A percentile compares a stretch with the other conserved stretches of the same genome.
phyloP scores from a whole-genome alignment of 108 stramenopile species.

The Nitzschia sp. region DNA sequence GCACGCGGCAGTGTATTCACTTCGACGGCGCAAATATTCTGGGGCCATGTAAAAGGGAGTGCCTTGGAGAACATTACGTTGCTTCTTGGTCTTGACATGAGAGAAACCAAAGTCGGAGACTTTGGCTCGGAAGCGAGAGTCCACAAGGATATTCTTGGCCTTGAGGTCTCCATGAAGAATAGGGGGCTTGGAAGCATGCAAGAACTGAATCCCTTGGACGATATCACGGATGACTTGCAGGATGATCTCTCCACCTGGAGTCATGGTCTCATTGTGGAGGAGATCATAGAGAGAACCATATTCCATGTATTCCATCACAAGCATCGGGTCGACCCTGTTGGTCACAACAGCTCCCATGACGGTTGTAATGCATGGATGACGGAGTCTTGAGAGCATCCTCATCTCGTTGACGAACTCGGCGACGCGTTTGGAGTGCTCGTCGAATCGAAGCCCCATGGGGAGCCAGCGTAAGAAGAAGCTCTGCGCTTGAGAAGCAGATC shows the following conservation, averaged over 20 bases:
- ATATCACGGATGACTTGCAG: conserved; percentile 57
- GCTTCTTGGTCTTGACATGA: conserved; percentile 61
- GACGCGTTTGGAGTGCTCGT: conserved; percentile 3
- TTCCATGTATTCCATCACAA: conserved; percentile 66
- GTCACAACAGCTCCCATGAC: conserved; percentile 46
- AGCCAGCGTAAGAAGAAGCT: conserved; percentile 1
- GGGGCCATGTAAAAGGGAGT: conserved; percentile 95
- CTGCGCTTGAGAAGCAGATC: not conserved
- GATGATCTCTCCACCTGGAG: conserved; percentile 47
- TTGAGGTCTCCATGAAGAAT: conserved; percentile 60
- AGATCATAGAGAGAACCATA: conserved; percentile 56
- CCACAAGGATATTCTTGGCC: conserved; percentile 52
- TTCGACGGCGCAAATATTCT: conserved; percentile 53
- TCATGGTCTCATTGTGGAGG: conserved; percentile 59
- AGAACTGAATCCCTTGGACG: conserved; percentile 49
- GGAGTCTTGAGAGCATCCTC: conserved; percentile 51
- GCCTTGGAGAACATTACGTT: conserved; percentile 34
- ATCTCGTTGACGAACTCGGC: conserved; percentile 56
- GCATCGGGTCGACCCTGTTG: conserved; percentile 40
- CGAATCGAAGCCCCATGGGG: conserved; percentile 1
- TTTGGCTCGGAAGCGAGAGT: conserved; percentile 48
- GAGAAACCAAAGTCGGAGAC: conserved; percentile 63
- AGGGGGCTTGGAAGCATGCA: conserved; percentile 49
- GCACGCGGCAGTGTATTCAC: conserved; percentile 41
- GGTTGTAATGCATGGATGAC: conserved; percentile 68